Evolutionary conservation across 352 stramenopile species (phyloP).

Genomic region (Thalassiosira livingstoniorum): DNA sequence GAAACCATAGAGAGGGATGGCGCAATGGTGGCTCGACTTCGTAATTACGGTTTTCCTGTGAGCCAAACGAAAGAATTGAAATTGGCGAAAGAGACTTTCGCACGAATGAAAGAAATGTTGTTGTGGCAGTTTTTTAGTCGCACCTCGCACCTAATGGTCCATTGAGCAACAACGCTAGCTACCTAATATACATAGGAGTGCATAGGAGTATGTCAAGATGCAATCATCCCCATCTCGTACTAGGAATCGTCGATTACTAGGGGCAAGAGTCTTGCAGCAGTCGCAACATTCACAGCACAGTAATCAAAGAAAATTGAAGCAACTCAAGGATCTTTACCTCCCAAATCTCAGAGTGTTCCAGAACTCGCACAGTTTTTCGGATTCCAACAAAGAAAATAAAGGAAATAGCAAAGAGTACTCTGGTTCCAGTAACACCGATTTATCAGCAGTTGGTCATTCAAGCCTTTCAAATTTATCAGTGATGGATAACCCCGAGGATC

Average conservation of each 20-base stretch:
- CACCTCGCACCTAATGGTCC: too few relatives aligned
- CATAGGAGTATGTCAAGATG: not conserved
- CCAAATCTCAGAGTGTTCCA: not conserved
- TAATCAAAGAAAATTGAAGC: not conserved
- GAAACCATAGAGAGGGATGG: too few relatives aligned
- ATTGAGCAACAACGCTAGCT: too few relatives aligned
- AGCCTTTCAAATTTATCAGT: not conserved
- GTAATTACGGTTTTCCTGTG: too few relatives aligned
- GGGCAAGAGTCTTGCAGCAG: conserved; percentile 10
- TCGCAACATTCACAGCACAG: not conserved
- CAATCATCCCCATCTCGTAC: conserved; percentile 15
- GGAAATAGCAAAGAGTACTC: conserved; percentile 2
- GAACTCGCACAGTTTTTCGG: not conserved
- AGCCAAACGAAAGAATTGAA: too few relatives aligned
- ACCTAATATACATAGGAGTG: not conserved
- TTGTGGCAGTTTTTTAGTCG: too few relatives aligned
- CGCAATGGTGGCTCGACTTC: too few relatives aligned
- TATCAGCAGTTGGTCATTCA: too few relatives aligned
- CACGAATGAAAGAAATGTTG: too few relatives aligned
- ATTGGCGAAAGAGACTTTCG: too few relatives aligned
- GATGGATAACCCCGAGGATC: not conserved
- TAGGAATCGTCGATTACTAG: conserved; percentile 11
- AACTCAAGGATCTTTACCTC: not conserved
- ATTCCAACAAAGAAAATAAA: conserved; percentile 18
- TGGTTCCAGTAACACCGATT: not conserved